Conservation (phyloP, 495 filamentous ascomycete genomes). For the Ascobolus immersus region DNA sequence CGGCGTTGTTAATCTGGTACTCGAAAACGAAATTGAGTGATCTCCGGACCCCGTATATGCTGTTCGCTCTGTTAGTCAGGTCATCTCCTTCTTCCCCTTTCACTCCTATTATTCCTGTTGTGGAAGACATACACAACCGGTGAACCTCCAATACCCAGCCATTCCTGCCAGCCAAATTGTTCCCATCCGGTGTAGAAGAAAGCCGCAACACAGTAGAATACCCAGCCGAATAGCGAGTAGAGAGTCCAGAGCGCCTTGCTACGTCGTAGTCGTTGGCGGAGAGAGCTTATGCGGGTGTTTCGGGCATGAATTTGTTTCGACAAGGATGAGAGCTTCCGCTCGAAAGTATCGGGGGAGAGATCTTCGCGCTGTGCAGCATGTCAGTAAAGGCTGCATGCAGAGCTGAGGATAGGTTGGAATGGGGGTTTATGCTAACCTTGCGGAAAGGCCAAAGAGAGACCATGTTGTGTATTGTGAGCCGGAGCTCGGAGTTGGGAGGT, state of each 20-base stretch:
- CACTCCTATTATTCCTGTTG: background rate
- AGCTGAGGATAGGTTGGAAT: constrained; percentile 6
- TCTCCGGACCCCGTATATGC: constrained; percentile 18
- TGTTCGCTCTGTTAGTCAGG: constrained; percentile 1
- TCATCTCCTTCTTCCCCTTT: background rate
- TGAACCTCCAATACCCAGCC: constrained; percentile 47
- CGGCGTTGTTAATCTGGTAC: constrained; percentile 45
- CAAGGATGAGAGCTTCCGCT: constrained; percentile 61
- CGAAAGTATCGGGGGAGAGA: constrained; percentile 72
- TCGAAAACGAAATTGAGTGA: constrained; percentile 34
- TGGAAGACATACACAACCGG: constrained; percentile 39
- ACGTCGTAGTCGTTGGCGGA: constrained; percentile 45
- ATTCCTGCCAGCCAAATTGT: constrained; percentile 49
- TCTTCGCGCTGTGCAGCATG: constrained; percentile 35
- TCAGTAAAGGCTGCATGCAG: background rate
- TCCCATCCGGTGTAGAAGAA: constrained; percentile 65
- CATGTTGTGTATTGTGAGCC: constrained; percentile 24
- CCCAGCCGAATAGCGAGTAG: constrained; percentile 71
- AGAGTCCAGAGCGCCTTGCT: constrained; percentile 70
- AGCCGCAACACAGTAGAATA: constrained; percentile 56
- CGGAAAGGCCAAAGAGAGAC: constrained; percentile 57
- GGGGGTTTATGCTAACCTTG: constrained; percentile 26
- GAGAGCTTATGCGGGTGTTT: constrained; percentile 40
- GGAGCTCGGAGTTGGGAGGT: background rate
- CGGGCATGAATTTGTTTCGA: constrained; percentile 53